Base-by-base conservation (phyloP, 306 rosid species). In the Canavalia ensiformis region DNA sequence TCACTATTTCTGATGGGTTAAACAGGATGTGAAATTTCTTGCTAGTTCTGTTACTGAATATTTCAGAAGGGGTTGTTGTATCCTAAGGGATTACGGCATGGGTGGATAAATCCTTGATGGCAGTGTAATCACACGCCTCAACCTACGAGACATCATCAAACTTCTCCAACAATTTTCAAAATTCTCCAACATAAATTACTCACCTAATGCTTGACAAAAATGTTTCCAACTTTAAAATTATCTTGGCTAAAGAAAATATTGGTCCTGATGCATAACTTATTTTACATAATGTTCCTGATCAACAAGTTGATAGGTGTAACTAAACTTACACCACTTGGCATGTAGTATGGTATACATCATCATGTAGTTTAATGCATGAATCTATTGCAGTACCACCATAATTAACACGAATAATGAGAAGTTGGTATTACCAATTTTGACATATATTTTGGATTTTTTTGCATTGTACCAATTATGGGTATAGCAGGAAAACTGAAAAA, bases 181-280 rank as follows among this genome's bases (percentile, higher is more conserved):
- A 18, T 18, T 18, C 25, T 18, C 25, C 25, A 18, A 18, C 25
- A 81, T 30, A 56, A 54, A 46, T 39, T 35, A 47, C 86, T 71
- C 65, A 84, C 98, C 82, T 92, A 97, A 84, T 92, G 60, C 87
- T 92, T 86, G 74, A 89, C 93, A 66, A 76, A 68, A 49, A 67
- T 70, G 65, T 73, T 83, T 13, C 97, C 97, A 82, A 94, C 87
- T 92, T 81, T 79, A 81, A 94, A 91, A 75, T 74, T 55, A 86
- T 94, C 98, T 78, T 90, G 88, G 85, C 98, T 92, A 84, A 92
- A 89, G 88, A 88, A 94, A 78, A 87, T 81, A 94, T 70, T 25
- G 97, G 84, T 86, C 98, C 98, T 62, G 91, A 74, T 31, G 97
- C 98, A 84, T 92, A 94, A 45, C 35, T 78, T 86, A 94, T 92